These are phyloP conservation scores for Thymus mandschuricus DNA, from an alignment of 257 asterid species.

Conservation along the genomic window DNA sequence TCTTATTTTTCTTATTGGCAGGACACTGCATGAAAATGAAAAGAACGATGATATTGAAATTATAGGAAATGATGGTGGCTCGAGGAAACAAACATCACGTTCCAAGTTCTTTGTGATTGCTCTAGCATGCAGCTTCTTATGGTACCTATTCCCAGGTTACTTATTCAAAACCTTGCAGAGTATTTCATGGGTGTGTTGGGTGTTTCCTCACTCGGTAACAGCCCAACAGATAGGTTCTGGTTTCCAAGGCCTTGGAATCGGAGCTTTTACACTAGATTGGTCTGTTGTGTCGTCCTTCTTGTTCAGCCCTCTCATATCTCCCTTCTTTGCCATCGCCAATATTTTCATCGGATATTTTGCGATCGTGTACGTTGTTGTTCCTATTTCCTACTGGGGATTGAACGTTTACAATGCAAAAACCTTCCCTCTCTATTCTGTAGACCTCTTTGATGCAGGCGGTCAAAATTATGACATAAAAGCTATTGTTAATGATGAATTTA, in stretches of 20 bases:
- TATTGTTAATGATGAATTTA: slow-evolving; percentile 53
- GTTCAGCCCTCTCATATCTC: slow-evolving; percentile 73
- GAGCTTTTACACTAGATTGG: slow-evolving; percentile 79
- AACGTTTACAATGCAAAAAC: slow-evolving; percentile 59
- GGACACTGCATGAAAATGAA: slow-evolving; percentile 65
- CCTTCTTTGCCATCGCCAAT: slow-evolving; percentile 79
- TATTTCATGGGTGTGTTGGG: slow-evolving; percentile 90
- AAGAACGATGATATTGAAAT: neutral
- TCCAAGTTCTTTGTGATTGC: slow-evolving; percentile 72
- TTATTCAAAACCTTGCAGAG: slow-evolving; percentile 63
- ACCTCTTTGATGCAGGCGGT: slow-evolving; percentile 60
- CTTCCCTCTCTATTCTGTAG: slow-evolving; percentile 61
- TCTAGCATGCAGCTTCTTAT: slow-evolving; percentile 60
- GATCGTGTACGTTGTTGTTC: slow-evolving; percentile 59
- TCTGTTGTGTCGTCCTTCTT: slow-evolving; percentile 66
- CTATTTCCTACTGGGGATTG: slow-evolving; percentile 75
- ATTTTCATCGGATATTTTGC: slow-evolving; percentile 58
- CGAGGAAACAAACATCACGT: slow-evolving; percentile 42
- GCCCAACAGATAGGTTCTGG: slow-evolving; percentile 89
- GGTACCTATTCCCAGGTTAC: slow-evolving; percentile 73
- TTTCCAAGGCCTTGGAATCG: slow-evolving; percentile 63
- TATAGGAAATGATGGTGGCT: neutral
- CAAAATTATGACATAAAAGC: slow-evolving; percentile 48
- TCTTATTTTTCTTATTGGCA: slow-evolving; percentile 20
- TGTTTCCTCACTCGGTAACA: slow-evolving; percentile 67